These are phyloP conservation scores for Trametes maxima DNA, from an alignment of 768 basidiomycete species.

Conservation along the genomic window DNA sequence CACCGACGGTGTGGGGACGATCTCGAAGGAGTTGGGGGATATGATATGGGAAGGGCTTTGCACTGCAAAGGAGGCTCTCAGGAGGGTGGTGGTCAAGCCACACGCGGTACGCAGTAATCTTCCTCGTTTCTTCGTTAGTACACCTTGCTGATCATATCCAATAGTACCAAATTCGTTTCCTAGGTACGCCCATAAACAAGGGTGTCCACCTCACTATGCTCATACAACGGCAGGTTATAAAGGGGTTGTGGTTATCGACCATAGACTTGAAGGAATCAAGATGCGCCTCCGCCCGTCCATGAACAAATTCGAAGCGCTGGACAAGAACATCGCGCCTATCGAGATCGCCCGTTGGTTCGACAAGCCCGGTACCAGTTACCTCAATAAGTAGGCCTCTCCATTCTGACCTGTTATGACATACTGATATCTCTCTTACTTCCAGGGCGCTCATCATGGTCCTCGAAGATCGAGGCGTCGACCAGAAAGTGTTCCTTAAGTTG, in stretches of 20 bases:
- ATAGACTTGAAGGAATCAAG: conserved; percentile 63
- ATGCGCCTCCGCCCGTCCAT: conserved; percentile 76
- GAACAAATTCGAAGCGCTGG: conserved; percentile 67
- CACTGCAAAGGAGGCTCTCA: conserved; percentile 36
- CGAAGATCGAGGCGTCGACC: conserved; percentile 70
- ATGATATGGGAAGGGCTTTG: conserved; percentile 63
- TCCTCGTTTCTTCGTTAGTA: not conserved
- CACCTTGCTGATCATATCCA: conserved; percentile 26
- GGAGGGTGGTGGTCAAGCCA: conserved; percentile 43
- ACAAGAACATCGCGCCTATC: conserved; percentile 54
- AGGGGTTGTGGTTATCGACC: not conserved
- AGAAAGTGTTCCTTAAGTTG: conserved; percentile 58
- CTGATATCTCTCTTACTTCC: not conserved
- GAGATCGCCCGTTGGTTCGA: conserved; percentile 73
- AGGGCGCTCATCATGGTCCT: conserved; percentile 79
- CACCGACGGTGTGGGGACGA: conserved; percentile 84
- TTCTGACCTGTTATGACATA: too few relatives aligned
- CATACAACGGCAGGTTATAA: not conserved
- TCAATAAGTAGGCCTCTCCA: conserved; percentile 62
- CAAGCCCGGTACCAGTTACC: conserved; percentile 59
- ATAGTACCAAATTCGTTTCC: conserved; percentile 78
- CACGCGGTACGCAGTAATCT: conserved; percentile 59
- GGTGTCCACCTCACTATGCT: not conserved
- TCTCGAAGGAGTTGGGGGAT: conserved; percentile 59
- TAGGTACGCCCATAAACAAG: conserved; percentile 43